phyloP scores from a whole-genome alignment of 805 yeast species.

The Starmera pachycereana region DNA sequence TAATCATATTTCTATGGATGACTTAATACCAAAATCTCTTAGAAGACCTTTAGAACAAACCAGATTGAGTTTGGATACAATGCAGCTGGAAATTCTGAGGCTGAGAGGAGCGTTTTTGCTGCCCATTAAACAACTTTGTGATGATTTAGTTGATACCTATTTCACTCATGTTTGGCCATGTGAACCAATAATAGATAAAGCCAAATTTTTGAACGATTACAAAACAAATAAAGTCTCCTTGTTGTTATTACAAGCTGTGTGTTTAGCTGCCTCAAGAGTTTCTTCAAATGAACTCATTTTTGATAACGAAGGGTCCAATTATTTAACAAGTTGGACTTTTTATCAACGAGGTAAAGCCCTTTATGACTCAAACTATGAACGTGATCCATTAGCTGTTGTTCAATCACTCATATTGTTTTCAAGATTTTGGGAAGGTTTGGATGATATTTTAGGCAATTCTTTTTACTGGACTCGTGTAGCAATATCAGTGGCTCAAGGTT shows the following conservation, averaged over 20 bases:
- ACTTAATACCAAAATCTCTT: conserved; percentile 16
- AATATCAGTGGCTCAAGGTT: conserved; percentile 59
- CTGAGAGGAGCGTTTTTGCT: conserved; percentile 61
- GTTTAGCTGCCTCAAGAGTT: conserved; percentile 58
- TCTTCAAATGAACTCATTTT: conserved; percentile 41
- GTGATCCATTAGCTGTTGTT: conserved; percentile 49
- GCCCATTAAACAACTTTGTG: conserved; percentile 49
- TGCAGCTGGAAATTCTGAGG: conserved; percentile 54
- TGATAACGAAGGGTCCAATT: conserved; percentile 35
- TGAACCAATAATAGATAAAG: conserved; percentile 57
- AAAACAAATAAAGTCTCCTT: conserved; percentile 48
- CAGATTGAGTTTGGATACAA: conserved; percentile 32
- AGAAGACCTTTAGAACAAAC: conserved; percentile 18
- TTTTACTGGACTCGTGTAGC: conserved; percentile 67
- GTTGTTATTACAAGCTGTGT: conserved; percentile 55
- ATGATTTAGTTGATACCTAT: conserved; percentile 49
- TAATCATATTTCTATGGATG: conserved; percentile 25
- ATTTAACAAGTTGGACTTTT: conserved; percentile 46
- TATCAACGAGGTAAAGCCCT: conserved; percentile 67
- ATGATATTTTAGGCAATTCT: conserved; percentile 54
- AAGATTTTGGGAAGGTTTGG: conserved; percentile 67
- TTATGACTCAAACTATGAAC: conserved; percentile 59
- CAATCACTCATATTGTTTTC: conserved; percentile 56
- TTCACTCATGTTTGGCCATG: conserved; percentile 58
- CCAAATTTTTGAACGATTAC: conserved; percentile 49